These are phyloP conservation scores for Mortierella sp. DNA, from an alignment of 371 early-diverging fungal genomes.

Conservation along the genomic window DNA sequence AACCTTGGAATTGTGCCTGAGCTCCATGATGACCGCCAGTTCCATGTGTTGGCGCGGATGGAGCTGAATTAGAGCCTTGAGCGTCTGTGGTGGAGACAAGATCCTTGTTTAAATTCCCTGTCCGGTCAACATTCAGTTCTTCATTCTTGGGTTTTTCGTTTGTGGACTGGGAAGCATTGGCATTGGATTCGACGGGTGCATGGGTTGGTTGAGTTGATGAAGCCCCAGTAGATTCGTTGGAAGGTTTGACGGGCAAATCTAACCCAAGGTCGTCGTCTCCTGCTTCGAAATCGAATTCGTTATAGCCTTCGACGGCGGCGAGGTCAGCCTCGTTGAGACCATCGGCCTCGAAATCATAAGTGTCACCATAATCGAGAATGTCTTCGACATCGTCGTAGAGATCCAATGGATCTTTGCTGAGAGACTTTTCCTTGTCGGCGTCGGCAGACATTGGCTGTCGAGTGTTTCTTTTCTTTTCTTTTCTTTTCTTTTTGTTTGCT, in stretches of 20 bases:
- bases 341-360: conserved; percentile 32
- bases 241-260: neutral
- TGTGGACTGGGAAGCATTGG: neutral
- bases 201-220: no score
- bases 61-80: neutral
- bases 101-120: neutral
- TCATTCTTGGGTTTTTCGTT: no score
- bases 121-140: no score
- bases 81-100: neutral
- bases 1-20: no score
- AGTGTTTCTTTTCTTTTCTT: no score
- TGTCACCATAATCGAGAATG: conserved; percentile 41
- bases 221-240: neutral
- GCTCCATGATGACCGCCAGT: no score
- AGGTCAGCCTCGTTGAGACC: conserved; percentile 20
- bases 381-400: conserved; percentile 32
- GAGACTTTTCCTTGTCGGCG: no score
- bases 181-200: neutral
- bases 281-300: conserved; percentile 31
- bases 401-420: conserved; percentile 25
- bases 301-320: conserved; percentile 14
- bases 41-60: no score
- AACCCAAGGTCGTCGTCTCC: conserved; percentile 35
- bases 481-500: no score
- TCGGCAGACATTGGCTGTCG: no score